A percentile compares a stretch with the other conserved stretches of the same genome.
These are phyloP conservation scores for Suzukiozyma palmioleophila DNA, from an alignment of 1,139 yeast species.

Conservation along the genomic window DNA sequence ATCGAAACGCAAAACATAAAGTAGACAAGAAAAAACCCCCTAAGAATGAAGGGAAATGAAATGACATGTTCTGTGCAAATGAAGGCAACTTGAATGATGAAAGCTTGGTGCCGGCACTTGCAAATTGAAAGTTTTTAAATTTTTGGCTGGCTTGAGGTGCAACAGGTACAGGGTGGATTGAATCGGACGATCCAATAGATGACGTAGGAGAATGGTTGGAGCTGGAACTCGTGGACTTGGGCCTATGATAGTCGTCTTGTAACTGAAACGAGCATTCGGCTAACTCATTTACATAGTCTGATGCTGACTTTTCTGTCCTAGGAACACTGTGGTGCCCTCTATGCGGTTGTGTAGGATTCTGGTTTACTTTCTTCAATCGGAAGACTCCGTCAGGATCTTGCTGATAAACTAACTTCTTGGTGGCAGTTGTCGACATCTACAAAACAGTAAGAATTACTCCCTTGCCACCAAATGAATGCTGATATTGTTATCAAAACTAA, in stretches of 20 bases:
- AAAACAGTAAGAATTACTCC: background rate
- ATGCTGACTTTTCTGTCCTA: constrained; percentile 11
- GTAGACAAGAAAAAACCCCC: background rate
- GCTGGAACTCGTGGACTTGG: constrained; percentile 4
- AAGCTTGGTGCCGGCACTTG: background rate
- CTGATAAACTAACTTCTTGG: constrained; percentile 33
- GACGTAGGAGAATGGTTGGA: background rate
- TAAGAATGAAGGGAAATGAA: constrained; percentile 2
- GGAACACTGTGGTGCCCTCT: constrained; percentile 4
- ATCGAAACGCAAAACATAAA: background rate
- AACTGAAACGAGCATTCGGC: constrained; percentile 24
- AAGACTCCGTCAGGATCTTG: constrained; percentile 43
- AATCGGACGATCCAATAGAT: background rate
- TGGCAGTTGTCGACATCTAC: constrained; percentile 10
- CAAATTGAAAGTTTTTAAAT: background rate
- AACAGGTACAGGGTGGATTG: background rate
- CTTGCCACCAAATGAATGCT: no score
- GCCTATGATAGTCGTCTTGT: constrained; percentile 7
- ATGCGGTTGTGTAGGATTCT: constrained; percentile 9
- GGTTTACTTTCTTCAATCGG: constrained; percentile 29
- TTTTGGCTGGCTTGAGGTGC: background rate
- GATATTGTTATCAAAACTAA: no score
- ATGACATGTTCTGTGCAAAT: background rate
- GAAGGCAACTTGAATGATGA: background rate
- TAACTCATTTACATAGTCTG: constrained; percentile 25